A percentile compares a stretch with the other conserved stretches of the same genome.
phyloP scores from a whole-genome alignment of 768 basidiomycete genomes.

The Leccinum arenicola region DNA sequence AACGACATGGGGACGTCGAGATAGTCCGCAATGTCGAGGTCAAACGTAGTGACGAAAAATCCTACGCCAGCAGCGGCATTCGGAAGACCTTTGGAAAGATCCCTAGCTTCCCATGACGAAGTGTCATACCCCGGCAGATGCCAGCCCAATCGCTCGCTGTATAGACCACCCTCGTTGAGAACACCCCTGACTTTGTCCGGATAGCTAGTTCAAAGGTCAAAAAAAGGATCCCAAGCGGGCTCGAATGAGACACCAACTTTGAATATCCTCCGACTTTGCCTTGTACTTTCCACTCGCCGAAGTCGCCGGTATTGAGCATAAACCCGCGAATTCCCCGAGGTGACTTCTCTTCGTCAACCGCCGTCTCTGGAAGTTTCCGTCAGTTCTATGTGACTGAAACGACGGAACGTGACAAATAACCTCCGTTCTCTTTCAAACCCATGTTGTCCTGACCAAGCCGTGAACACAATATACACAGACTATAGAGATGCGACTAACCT shows the following conservation, averaged over 20 bases:
- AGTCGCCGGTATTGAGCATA: conserved; percentile 58
- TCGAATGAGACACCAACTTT: conserved; percentile 37
- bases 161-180: conserved; percentile 71
- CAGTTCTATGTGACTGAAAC: background rate
- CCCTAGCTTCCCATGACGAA: conserved; percentile 54
- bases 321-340: conserved; percentile 81
- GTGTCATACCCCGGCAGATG: conserved; percentile 71
- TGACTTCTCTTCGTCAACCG: conserved; percentile 59
- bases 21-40: conserved; percentile 53
- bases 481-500: conserved; percentile 41
- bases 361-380: conserved; percentile 25
- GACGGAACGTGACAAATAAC: conserved; percentile 27
- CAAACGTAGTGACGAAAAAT: conserved; percentile 77
- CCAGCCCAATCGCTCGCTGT: conserved; percentile 71
- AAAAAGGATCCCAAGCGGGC: background rate
- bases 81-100: conserved; percentile 59
- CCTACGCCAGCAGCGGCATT: conserved; percentile 63
- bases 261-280: conserved; percentile 74
- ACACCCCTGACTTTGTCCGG: conserved; percentile 70
- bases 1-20: conserved; percentile 74
- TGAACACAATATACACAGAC: background rate
- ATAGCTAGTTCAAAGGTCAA: conserved; percentile 44
- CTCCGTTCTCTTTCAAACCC: conserved; percentile 66
- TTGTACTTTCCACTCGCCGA: conserved; percentile 68
- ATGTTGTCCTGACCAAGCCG: conserved; percentile 60